Conservation (phyloP, 306 rosid species). For the Sicyos edulis region DNA sequence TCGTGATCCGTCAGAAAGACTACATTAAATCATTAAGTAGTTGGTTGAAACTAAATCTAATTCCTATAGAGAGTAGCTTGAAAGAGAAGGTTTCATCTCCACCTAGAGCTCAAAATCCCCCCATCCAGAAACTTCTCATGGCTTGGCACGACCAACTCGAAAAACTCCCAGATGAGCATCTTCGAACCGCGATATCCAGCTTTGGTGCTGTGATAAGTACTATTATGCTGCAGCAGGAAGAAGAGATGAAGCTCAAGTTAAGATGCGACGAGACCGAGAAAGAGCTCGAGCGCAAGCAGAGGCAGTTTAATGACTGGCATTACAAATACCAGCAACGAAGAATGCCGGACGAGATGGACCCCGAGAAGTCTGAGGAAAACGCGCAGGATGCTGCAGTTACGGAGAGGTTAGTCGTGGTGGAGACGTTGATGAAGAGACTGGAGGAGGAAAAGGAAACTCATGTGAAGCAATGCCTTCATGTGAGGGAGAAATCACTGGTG, state of each 20-base stretch:
- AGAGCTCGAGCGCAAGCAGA: conserved; percentile 58
- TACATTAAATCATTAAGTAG: conserved; percentile 51
- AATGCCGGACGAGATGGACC: conserved; percentile 48
- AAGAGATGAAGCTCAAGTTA: conserved; percentile 52
- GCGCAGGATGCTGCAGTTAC: conserved; percentile 32
- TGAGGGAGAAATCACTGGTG: conserved; percentile 70
- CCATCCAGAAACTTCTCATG: conserved; percentile 55
- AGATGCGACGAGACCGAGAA: conserved; percentile 67
- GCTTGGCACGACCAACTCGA: conserved; percentile 76
- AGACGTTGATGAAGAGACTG: conserved; percentile 50
- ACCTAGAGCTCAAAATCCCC: conserved; percentile 62
- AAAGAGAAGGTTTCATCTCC: conserved; percentile 95
- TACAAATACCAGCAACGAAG: conserved; percentile 49
- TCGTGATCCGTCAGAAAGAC: conserved; percentile 56
- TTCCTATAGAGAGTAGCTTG: conserved; percentile 81
- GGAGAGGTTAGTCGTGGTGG: conserved; percentile 53
- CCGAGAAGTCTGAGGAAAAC: conserved; percentile 37
- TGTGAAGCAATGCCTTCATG: conserved; percentile 52
- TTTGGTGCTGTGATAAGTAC: conserved; percentile 57
- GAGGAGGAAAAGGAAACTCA: conserved; percentile 58
- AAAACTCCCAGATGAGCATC: conserved; percentile 69
- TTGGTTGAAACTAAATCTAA: conserved; percentile 76
- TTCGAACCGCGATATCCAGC: conserved; percentile 54
- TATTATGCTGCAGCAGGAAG: conserved; percentile 52
- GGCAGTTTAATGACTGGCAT: conserved; percentile 80